Conservation (phyloP, 441 rosid genomes). For the Manihot esculenta region DNA sequence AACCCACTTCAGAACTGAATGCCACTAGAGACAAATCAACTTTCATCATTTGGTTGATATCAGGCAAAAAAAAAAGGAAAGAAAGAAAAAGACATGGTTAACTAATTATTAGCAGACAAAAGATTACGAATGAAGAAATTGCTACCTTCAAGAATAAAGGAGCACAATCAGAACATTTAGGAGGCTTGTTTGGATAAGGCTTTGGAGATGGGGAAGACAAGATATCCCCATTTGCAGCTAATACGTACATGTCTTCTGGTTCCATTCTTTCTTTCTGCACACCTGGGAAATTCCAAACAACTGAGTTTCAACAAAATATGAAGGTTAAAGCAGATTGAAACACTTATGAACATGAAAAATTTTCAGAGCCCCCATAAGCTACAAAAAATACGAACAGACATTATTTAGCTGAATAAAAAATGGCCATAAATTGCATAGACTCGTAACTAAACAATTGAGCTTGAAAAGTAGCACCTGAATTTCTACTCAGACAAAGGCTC, state of each 20-base stretch:
- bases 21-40: neutral
- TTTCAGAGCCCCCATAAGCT: neutral
- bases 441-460: neutral
- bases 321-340: neutral
- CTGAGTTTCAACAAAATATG: neutral
- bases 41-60: slow-evolving; percentile 2
- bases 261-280: slow-evolving; percentile 99
- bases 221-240: slow-evolving; percentile 62
- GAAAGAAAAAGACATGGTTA: slow-evolving; percentile 7
- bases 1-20: neutral
- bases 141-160: slow-evolving; percentile 89
- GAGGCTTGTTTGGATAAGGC: slow-evolving; percentile 86
- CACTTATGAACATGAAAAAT: neutral
- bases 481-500: neutral
- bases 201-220: slow-evolving; percentile 76
- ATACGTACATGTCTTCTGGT: slow-evolving; percentile 87
- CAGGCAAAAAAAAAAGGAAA: too few species aligned
- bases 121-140: neutral
- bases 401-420: neutral
- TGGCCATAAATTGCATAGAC: neutral
- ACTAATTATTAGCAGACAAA: neutral
- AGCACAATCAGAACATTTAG: slow-evolving; percentile 95
- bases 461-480: neutral
- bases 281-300: slow-evolving; percentile 46
- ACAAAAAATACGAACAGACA: neutral